These are phyloP conservation scores for Hericium rajendrae DNA, from an alignment of 768 basidiomycete genomes.

Conservation along the genomic window DNA sequence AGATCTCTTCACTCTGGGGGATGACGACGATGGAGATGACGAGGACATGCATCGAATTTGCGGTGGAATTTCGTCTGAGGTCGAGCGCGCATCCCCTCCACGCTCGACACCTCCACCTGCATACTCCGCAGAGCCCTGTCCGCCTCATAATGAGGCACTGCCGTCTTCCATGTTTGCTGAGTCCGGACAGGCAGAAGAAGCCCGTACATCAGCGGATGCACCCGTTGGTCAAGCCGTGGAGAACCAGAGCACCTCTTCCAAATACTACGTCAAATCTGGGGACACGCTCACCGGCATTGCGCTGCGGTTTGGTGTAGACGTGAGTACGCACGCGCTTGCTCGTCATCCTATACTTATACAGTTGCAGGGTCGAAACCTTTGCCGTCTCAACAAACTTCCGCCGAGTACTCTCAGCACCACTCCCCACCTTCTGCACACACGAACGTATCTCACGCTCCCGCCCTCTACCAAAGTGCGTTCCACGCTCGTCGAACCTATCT, in stretches of 20 bases:
- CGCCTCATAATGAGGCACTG: background rate
- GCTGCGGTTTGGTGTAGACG: constrained; percentile 32
- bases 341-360: constrained; percentile 1
- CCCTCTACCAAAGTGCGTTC: constrained; percentile 21
- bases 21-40: constrained; percentile 36
- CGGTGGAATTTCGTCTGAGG: no score
- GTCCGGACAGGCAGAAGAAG: background rate
- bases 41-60: background rate
- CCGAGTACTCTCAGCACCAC: constrained; percentile 56
- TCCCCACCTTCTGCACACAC: constrained; percentile 67
- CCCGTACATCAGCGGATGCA: background rate
- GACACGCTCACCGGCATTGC: constrained; percentile 12
- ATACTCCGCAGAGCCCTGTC: background rate
- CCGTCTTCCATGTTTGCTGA: background rate
- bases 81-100: background rate
- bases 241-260: background rate
- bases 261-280: constrained; percentile 10
- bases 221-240: background rate
- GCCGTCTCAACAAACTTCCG: constrained; percentile 58
- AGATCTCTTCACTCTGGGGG: constrained; percentile 57
- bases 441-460: constrained; percentile 46
- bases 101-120: background rate
- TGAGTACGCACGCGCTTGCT: constrained; percentile 25
- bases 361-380: constrained; percentile 45
- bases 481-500: constrained; percentile 16